Percentiles rank a stretch among this genome's conserved stretches.
Conservation (phyloP, 2,329 filamentous ascomycete species). For the Pseudogymnoascus sp. region DNA sequence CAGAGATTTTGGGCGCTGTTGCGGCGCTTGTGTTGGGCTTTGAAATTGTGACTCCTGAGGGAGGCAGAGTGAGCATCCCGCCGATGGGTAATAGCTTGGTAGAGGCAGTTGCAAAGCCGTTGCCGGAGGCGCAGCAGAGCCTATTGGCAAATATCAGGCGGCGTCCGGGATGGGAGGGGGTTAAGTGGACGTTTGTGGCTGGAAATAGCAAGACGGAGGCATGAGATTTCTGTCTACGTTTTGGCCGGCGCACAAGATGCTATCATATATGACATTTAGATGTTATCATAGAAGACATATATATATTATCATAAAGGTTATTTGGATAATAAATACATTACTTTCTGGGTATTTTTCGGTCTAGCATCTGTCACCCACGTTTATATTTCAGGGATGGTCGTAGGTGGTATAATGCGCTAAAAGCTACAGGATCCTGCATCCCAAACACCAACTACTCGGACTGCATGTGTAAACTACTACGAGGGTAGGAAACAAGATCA, state of each 20-base stretch:
- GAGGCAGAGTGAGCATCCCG: constrained; percentile 13
- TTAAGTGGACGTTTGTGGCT: constrained; percentile 18
- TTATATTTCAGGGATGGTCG: neutral
- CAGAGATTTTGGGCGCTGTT: constrained; percentile 31
- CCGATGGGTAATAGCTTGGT: constrained; percentile 14
- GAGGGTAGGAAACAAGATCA: too few species aligned
- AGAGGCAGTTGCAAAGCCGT: constrained; percentile 21
- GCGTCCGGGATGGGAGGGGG: constrained; percentile 20
- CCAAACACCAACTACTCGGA: too few species aligned
- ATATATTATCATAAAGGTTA: too few species aligned
- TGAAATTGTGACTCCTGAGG: constrained; percentile 17
- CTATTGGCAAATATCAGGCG: constrained; percentile 14
- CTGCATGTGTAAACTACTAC: too few species aligned
- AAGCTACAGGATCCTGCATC: too few species aligned
- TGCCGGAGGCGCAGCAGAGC: constrained; percentile 12
- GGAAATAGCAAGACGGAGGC: neutral
- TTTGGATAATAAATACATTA: neutral
- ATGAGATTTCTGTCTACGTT: neutral
- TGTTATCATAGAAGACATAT: too few species aligned
- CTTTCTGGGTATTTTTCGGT: neutral
- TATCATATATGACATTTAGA: too few species aligned
- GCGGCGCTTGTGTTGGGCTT: constrained; percentile 28
- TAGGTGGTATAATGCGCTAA: too few species aligned
- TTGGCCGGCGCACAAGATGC: too few species aligned
- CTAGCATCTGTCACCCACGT: neutral